phyloP scores from a whole-genome alignment of 176 grass and related monocot genomes.

The Musa acuminata region DNA sequence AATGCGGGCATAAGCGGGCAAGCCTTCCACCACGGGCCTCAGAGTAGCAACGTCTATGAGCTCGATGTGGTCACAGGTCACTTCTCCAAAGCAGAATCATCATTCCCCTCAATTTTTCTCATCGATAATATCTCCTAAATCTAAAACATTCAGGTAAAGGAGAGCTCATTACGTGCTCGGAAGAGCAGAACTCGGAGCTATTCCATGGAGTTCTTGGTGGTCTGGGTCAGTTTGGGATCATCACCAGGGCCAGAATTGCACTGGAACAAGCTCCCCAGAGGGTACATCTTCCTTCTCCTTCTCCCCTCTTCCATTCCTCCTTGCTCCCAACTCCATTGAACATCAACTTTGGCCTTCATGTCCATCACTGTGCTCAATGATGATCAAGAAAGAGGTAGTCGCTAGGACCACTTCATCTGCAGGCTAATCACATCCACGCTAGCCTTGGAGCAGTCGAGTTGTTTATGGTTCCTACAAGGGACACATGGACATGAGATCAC shows the following conservation, averaged over 20 bases:
- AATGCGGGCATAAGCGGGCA: constrained; percentile 95
- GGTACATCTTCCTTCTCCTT: constrained; percentile 20
- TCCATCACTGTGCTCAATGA: constrained; percentile 17
- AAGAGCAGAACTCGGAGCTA: constrained; percentile 47
- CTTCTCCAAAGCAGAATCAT: no score
- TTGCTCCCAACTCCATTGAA: no score
- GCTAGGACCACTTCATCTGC: constrained; percentile 1
- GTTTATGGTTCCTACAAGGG: neutral
- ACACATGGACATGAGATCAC: constrained; percentile 7
- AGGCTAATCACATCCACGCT: constrained; percentile 55
- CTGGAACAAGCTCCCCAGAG: constrained; percentile 74
- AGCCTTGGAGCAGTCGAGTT: constrained; percentile 68
- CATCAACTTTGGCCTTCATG: no score
- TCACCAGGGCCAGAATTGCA: constrained; percentile 84
- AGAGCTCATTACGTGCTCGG: constrained; percentile 75
- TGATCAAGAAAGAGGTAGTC: neutral
- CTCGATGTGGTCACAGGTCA: constrained; percentile 81
- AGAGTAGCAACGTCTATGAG: constrained; percentile 90
- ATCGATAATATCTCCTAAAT: constrained; percentile 49
- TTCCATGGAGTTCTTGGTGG: constrained; percentile 83
- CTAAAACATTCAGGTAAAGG: constrained; percentile 53
- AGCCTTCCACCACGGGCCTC: constrained; percentile 82
- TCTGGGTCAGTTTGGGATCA: constrained; percentile 84
- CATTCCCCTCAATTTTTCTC: no score
- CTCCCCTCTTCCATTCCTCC: constrained; percentile 7